Evolutionary conservation across 768 basidiomycete species (phyloP), one percentile per base, ranked within the genome.

Genomic region (Panellus pusillus): DNA sequence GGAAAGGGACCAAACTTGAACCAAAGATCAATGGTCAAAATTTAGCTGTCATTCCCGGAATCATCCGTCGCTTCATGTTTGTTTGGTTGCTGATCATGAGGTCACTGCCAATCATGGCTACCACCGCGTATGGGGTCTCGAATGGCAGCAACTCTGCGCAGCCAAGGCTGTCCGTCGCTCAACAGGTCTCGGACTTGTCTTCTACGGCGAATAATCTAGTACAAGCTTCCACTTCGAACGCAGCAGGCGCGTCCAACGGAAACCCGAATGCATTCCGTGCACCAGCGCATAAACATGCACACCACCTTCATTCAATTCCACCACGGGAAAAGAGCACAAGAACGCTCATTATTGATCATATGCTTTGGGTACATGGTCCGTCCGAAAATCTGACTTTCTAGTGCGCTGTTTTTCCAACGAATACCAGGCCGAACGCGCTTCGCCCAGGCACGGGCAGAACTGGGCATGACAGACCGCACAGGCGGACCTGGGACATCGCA

Each of bases 301-400:
- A 93, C 66, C 89, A 93, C 66, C 71, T 93, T 1, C 91, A 93
- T 65, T 84, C 88, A 2, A 92, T 93, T 29, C 91, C 91, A 2
- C 91, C 89, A 3, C 74, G 89, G 36, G 91, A 93, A 69, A 93
- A 93, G 74, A 89, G 87, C n/a, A 92, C 91, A 8, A 76, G 90
- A 29, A 93, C 90, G 9, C 76, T 93, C 52, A 93, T 93, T 62
- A 83, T 93, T 51, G 91, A 93, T 69, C 88, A 93, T 69, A 83
- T 91, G 78, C 74, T 92, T 44, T 93, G 88, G 89, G 87, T 86
- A 7, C 91, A 93, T 68, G 79, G 79, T 78, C 44, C 6, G 70
- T 29, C 13, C 8, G 9, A 13, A 1, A 29, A 24, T 38, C 19
- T 32, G 17, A 18, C 14, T 7, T 54, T 9, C 39, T 4, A 18